phyloP scores from a whole-genome alignment of 2,329 filamentous ascomycete species.

The Aureobasidium musti region DNA sequence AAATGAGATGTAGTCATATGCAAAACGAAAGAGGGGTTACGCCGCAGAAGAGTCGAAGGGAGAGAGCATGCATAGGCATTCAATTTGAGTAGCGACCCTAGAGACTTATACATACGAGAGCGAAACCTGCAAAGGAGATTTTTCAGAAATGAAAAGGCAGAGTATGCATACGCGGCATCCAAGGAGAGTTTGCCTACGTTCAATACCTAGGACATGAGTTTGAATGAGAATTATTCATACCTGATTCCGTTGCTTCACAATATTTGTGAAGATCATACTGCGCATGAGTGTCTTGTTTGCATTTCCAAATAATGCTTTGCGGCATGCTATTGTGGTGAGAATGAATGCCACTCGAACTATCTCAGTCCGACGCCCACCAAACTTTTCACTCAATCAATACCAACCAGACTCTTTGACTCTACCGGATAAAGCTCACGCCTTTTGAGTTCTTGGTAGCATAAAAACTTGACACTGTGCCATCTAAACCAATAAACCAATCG shows the following conservation, averaged over 20 bases:
- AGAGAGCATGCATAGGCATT: background rate
- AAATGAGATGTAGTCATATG: slow-evolving; percentile 20
- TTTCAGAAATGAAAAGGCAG: background rate
- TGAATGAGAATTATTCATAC: background rate
- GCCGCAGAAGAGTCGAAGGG: background rate
- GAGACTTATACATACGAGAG: background rate
- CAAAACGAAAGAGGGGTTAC: background rate
- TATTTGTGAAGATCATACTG: too few species aligned
- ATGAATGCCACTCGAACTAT: too few species aligned
- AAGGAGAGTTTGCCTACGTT: too few species aligned
- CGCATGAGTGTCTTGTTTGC: too few species aligned
- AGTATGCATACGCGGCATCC: background rate
- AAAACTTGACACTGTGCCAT: too few species aligned
- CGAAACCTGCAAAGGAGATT: background rate
- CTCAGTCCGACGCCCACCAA: too few species aligned
- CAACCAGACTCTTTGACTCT: too few species aligned
- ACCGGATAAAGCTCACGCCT: too few species aligned
- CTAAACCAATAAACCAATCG: background rate
- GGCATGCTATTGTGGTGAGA: too few species aligned
- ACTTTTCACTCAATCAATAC: too few species aligned
- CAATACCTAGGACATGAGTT: slow-evolving; percentile 4
- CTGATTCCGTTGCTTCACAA: background rate
- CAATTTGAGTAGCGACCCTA: background rate
- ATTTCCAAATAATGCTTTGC: too few species aligned
- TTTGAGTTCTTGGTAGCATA: too few species aligned